Conservation (phyloP, 2,329 filamentous ascomycete genomes). For the Colletotrichum tofieldiae region DNA sequence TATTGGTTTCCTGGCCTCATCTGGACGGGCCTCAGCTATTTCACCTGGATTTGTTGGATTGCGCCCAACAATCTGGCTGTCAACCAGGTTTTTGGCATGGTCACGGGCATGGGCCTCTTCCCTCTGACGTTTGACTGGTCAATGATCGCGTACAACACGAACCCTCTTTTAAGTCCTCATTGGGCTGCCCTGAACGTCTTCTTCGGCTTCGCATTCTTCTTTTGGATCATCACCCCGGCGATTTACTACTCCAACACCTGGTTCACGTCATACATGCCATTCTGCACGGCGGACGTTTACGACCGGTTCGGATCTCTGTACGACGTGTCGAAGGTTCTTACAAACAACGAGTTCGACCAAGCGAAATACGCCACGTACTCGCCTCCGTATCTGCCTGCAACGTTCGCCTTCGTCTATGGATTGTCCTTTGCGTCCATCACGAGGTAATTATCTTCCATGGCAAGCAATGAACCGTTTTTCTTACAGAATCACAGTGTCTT, state of each 20-base stretch:
- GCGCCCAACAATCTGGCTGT: constrained; percentile 62
- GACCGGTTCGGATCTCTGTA: constrained; percentile 65
- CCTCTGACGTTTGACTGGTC: constrained; percentile 62
- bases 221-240: constrained; percentile 68
- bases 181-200: constrained; percentile 75
- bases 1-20: constrained; percentile 65
- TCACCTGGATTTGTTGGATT: constrained; percentile 65
- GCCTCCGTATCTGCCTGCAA: constrained; percentile 66
- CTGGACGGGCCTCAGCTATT: constrained; percentile 59
- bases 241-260: constrained; percentile 74
- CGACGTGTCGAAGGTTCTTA: constrained; percentile 61
- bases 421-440: constrained; percentile 81
- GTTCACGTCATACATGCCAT: constrained; percentile 69
- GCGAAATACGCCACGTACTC: constrained; percentile 66
- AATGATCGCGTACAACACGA: constrained; percentile 48
- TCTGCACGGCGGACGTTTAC: constrained; percentile 67
- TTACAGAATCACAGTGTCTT: constrained; percentile 57
- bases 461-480: constrained; percentile 47
- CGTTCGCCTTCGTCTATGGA: constrained; percentile 63
- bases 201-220: constrained; percentile 67
- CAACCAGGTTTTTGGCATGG: constrained; percentile 66
- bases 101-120: constrained; percentile 56
- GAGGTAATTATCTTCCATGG: constrained; percentile 15
- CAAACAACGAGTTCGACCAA: constrained; percentile 60
- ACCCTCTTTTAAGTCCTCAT: constrained; percentile 64